Conservation (phyloP, 768 basidiomycete species). For the Paxillus involutus region DNA sequence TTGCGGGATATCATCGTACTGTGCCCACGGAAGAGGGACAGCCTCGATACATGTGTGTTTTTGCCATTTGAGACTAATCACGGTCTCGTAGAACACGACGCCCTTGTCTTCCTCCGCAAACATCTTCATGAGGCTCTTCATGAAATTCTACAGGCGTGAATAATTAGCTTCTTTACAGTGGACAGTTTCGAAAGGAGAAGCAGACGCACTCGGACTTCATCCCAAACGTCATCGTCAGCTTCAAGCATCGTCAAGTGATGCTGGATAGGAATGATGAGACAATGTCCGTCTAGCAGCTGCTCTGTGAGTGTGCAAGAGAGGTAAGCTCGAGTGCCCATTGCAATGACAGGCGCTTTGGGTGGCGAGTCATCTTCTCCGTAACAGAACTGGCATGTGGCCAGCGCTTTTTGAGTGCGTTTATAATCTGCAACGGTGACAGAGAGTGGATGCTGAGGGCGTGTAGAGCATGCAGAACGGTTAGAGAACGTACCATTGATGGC, state of each 20-base stretch:
- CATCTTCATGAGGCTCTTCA: constrained; percentile 97
- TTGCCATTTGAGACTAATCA: constrained; percentile 82
- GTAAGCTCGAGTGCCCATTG: constrained; percentile 88
- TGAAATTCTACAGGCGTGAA: constrained; percentile 51
- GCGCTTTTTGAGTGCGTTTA: constrained; percentile 87
- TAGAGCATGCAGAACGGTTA: background rate
- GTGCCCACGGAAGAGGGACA: constrained; percentile 86
- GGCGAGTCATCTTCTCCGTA: constrained; percentile 89
- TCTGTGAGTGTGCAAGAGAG: constrained; percentile 87
- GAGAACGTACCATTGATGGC: constrained; percentile 81
- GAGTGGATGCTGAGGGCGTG: background rate
- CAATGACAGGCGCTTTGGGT: constrained; percentile 85
- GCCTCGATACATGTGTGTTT: constrained; percentile 93
- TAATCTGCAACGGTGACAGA: constrained; percentile 59
- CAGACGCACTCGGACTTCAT: constrained; percentile 80
- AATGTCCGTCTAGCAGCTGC: constrained; percentile 90
- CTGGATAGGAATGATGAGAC: constrained; percentile 93
- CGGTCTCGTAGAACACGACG: constrained; percentile 94
- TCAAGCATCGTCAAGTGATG: constrained; percentile 91
- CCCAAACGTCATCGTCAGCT: constrained; percentile 97
- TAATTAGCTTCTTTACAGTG: background rate
- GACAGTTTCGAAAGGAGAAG: background rate
- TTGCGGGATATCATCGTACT: constrained; percentile 83
- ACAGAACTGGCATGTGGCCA: constrained; percentile 86
- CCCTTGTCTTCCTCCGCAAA: constrained; percentile 91